Base-by-base conservation (phyloP, 768 basidiomycete genomes). In the Hysterangium stoloniferum region DNA sequence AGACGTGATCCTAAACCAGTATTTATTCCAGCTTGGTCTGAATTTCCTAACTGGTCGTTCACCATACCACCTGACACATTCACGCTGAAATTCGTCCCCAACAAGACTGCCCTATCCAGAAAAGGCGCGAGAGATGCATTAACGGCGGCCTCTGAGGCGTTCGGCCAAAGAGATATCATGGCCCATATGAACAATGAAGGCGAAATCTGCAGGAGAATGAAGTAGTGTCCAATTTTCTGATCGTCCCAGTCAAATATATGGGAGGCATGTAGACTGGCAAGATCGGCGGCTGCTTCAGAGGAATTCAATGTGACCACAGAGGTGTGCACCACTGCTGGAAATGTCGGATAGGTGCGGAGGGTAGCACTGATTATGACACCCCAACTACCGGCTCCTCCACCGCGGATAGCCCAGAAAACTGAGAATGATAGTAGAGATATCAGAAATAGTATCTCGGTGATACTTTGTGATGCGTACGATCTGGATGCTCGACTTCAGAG, bases 281-380 rank as follows among this genome's bases (percentile, higher is more conserved):
- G 31, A 9, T 4, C 2, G 9, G 24, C 44, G 12, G 19, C 24
- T 45, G 24, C 24, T 3, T 2, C 17, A 8, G 44, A 25, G 7
- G 9, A 15, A 28, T 45, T 45, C 24, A 28, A 7, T 22, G n/a
- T 25, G n/a, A 22, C 8, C 13, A 13, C 19, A n/a, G 40, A 15
- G 17, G 29, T 19, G 22, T 45, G 51, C 12, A 9, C 15, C 25
- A 36, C 43, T 9, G 47, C 58, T 24, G 62, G 57, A 55, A 70
- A 68, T 27, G 62, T 66, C 7, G 68, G 64, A 59, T 56, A 66
- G 1, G 66, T 65, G 20, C 57, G 59, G 58, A 68, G 54, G 6
- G 68, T 70, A 0, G 65, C 65, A 19, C 64, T 62, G 22, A 67
- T 56, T 32, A 70, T 62, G 17, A 69, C 61, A 19, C 67, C 68